A percentile compares a stretch with the other conserved stretches of the same genome.
Conservation (phyloP, 2,329 filamentous ascomycete species). For the Emmonsiellopsis sp. region DNA sequence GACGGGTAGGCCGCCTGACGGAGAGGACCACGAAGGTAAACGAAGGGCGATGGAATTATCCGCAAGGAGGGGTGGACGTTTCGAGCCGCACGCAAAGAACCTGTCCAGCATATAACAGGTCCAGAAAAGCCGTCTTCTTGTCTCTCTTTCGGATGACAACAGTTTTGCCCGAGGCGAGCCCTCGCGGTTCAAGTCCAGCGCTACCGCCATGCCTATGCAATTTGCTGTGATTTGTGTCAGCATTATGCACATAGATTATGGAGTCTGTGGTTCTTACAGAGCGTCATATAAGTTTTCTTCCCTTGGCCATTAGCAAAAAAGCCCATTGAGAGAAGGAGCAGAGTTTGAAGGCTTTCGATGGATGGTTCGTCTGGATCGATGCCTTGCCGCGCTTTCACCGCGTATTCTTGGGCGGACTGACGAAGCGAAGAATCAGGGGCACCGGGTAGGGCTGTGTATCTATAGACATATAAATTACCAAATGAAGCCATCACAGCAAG, state of each 20-base stretch:
- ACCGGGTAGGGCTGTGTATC: slow-evolving; percentile 59
- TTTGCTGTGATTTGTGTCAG: slow-evolving; percentile 47
- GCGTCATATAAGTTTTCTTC: slow-evolving; percentile 78
- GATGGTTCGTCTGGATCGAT: slow-evolving; percentile 74
- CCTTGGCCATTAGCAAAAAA: slow-evolving; percentile 70
- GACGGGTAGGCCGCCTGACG: slow-evolving; percentile 49
- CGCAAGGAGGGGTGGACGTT: slow-evolving; percentile 66
- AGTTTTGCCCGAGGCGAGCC: slow-evolving; percentile 53
- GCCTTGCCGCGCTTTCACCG: slow-evolving; percentile 56
- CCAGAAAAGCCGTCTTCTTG: slow-evolving; percentile 75
- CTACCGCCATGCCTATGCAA: slow-evolving; percentile 73
- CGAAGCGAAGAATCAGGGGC: slow-evolving; percentile 57
- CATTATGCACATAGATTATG: background rate
- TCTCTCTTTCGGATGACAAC: slow-evolving; percentile 61
- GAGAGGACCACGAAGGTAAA: slow-evolving; percentile 64
- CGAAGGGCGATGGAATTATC: slow-evolving; percentile 68
- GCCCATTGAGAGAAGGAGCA: slow-evolving; percentile 65
- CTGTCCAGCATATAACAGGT: slow-evolving; percentile 78
- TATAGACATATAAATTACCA: slow-evolving; percentile 25
- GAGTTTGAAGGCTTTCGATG: slow-evolving; percentile 65
- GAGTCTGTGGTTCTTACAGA: slow-evolving; percentile 44
- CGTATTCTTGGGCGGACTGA: slow-evolving; percentile 61
- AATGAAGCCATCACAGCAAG: background rate
- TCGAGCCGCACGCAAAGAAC: slow-evolving; percentile 73
- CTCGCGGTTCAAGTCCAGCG: slow-evolving; percentile 72